Conservation (phyloP, 1,139 yeast genomes). For the Diutina sp. region DNA sequence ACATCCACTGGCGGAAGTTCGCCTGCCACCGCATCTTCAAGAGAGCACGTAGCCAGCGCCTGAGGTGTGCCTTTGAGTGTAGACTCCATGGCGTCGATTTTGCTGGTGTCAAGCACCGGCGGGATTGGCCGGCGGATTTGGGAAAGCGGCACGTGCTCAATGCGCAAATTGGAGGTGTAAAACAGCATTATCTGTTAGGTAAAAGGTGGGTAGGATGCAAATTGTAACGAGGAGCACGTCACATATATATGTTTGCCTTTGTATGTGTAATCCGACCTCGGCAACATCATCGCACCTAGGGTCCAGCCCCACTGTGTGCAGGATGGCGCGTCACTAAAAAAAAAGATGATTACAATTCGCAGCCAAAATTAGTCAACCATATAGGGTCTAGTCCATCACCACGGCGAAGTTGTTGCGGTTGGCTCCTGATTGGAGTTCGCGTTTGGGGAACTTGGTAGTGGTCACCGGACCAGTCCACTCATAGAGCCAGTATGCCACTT, state of each 20-base stretch:
- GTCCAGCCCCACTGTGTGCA: neutral
- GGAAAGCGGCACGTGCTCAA: conserved; percentile 45
- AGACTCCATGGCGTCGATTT: conserved; percentile 70
- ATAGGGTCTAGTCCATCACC: conserved; percentile 2
- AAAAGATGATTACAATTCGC: neutral
- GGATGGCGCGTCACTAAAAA: neutral
- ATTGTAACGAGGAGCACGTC: neutral
- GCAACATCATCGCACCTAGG: neutral
- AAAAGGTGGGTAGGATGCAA: neutral
- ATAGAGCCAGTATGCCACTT: conserved; percentile 63
- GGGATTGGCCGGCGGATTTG: conserved; percentile 70
- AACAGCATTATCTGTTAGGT: neutral
- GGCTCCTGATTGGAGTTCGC: conserved; percentile 37
- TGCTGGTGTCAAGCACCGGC: conserved; percentile 62
- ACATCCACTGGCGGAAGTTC: conserved; percentile 73
- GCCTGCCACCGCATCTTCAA: conserved; percentile 45
- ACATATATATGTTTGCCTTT: no score
- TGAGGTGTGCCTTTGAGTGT: conserved; percentile 53
- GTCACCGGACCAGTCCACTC: neutral
- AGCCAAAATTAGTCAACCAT: neutral
- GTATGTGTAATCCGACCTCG: neutral
- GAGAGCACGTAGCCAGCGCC: conserved; percentile 49
- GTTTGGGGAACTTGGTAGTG: conserved; percentile 18
- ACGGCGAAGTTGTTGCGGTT: conserved; percentile 57
- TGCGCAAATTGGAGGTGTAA: neutral